These are phyloP conservation scores for Dalbergia oliveri DNA, from an alignment of 306 rosid species.

Conservation along the genomic window DNA sequence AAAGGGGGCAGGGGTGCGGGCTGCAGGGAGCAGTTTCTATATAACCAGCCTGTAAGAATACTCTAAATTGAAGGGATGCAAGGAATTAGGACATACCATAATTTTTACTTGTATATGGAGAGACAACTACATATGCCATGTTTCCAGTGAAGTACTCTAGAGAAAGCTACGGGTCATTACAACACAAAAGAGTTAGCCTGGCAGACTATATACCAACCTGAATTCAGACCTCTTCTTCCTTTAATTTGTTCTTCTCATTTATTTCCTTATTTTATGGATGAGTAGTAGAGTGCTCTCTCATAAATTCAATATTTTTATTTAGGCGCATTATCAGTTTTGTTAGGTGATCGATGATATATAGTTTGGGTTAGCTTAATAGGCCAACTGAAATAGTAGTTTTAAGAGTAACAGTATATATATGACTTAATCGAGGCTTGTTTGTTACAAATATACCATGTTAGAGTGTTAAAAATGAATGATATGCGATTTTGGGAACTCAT, in stretches of 20 bases:
- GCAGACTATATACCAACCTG: slow-evolving; percentile 31
- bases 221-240: slow-evolving; percentile 4
- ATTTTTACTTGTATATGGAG: slow-evolving; percentile 10
- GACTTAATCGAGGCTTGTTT: not conserved
- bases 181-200: slow-evolving; percentile 28
- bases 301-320: not conserved
- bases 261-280: not conserved
- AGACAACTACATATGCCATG: slow-evolving; percentile 43
- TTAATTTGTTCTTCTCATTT: slow-evolving; percentile 33
- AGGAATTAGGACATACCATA: slow-evolving; percentile 36
- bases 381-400: not conserved
- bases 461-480: too few species aligned
- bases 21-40: slow-evolving; percentile 45
- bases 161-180: slow-evolving; percentile 30
- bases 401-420: not conserved
- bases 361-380: not conserved
- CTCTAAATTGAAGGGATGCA: slow-evolving; percentile 22
- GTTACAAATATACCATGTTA: not conserved
- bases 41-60: not conserved
- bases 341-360: not conserved
- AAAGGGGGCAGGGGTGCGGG: not conserved
- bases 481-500: not conserved
- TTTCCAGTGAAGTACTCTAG: slow-evolving; percentile 6
- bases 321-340: not conserved
- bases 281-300: not conserved